Percentiles rank a stretch among this genome's conserved stretches.
These are phyloP conservation scores for Fusarium veterinarium DNA, from an alignment of 2,329 filamentous ascomycete genomes.

Conservation along the genomic window DNA sequence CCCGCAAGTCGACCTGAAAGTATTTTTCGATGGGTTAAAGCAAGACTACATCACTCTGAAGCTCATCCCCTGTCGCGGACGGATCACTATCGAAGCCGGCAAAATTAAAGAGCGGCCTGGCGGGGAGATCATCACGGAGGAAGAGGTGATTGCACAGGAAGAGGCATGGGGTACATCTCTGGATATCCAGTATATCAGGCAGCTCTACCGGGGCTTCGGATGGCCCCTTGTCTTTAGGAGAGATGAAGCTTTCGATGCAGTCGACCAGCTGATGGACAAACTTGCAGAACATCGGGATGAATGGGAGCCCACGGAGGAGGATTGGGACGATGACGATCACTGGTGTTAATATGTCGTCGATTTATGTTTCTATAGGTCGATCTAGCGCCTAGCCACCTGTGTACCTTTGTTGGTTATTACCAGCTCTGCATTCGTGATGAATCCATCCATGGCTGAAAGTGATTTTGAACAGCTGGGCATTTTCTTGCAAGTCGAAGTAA, in stretches of 20 bases:
- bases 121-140: no score
- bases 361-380: not conserved
- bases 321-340: not conserved
- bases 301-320: not conserved
- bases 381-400: not conserved
- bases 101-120: no score
- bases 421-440: not conserved
- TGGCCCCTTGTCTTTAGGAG: not conserved
- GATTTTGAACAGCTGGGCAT: no score
- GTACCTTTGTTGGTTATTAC: no score
- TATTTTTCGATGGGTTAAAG: no score
- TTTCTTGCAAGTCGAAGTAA: no score
- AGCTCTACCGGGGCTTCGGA: not conserved
- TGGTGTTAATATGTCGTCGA: not conserved
- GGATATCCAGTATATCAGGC: not conserved
- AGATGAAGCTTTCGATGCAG: not conserved
- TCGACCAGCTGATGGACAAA: not conserved
- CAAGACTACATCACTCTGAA: no score
- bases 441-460: not conserved
- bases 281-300: not conserved
- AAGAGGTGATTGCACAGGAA: no score
- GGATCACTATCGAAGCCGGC: no score
- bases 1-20: no score
- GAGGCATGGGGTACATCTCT: not conserved
- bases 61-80: no score